phyloP scores from a whole-genome alignment of 306 rosid species.

The Citrullus mucosospermus region DNA sequence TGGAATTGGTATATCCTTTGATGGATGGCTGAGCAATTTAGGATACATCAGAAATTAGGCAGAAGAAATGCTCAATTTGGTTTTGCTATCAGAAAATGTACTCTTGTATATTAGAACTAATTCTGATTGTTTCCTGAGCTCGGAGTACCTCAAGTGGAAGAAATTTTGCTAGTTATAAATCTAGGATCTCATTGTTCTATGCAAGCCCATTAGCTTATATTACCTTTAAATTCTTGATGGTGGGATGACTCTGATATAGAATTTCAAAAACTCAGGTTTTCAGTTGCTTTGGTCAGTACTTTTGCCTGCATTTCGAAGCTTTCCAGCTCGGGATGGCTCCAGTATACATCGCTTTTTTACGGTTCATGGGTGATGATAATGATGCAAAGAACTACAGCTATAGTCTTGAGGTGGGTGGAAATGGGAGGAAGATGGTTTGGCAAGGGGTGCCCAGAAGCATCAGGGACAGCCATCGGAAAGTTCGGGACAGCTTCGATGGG shows the following conservation, averaged over 20 bases:
- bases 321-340: slow-evolving; percentile 30
- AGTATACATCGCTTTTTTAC: slow-evolving; percentile 55
- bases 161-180: neutral
- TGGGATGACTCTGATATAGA: neutral
- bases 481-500: slow-evolving; percentile 83
- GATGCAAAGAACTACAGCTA: slow-evolving; percentile 81
- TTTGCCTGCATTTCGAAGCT: slow-evolving; percentile 32
- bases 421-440: slow-evolving; percentile 89
- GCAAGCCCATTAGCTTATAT: neutral
- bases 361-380: slow-evolving; percentile 82
- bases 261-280: slow-evolving; percentile 43
- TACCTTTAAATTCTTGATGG: neutral
- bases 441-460: slow-evolving; percentile 89
- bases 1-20: neutral
- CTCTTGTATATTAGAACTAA: neutral
- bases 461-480: slow-evolving; percentile 77
- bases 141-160: neutral
- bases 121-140: neutral
- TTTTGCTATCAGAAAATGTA: neutral
- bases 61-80: neutral
- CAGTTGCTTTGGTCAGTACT: slow-evolving; percentile 84
- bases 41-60: neutral
- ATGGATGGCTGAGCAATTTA: neutral
- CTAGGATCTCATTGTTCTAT: neutral
- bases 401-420: slow-evolving; percentile 53